phyloP scores from a whole-genome alignment of 148 eudicot genomes.

The Rhododendron molle region DNA sequence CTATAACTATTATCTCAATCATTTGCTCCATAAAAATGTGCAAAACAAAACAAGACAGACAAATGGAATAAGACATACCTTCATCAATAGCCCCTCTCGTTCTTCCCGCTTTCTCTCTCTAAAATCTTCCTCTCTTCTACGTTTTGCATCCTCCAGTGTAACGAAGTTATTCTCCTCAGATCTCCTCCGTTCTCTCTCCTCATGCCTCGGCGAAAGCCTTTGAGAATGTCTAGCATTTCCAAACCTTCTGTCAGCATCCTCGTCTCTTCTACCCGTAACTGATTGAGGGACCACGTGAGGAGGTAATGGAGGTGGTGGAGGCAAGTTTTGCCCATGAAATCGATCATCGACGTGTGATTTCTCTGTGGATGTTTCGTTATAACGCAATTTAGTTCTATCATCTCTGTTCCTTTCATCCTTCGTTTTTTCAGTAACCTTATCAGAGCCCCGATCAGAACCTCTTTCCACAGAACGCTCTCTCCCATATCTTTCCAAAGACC shows the following conservation, averaged over 20 bases:
- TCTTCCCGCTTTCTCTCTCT: slow-evolving; percentile 95
- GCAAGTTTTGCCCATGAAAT: slow-evolving; percentile 76
- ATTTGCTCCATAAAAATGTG: not conserved
- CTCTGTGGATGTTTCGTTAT: slow-evolving; percentile 54
- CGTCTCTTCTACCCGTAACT: slow-evolving; percentile 73
- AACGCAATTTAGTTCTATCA: slow-evolving; percentile 66
- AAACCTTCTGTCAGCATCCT: slow-evolving; percentile 82
- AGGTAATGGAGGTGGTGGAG: slow-evolving; percentile 97
- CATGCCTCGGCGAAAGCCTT: slow-evolving; percentile 92
- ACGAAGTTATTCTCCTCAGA: slow-evolving; percentile 71
- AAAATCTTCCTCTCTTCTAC: slow-evolving; percentile 90
- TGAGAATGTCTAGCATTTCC: slow-evolving; percentile 69
- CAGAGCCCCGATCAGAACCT: slow-evolving; percentile 66
- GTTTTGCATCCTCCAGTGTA: slow-evolving; percentile 68
- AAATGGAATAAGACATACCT: slow-evolving; percentile 41
- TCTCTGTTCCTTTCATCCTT: slow-evolving; percentile 87
- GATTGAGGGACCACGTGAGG: slow-evolving; percentile 90
- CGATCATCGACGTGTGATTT: slow-evolving; percentile 72
- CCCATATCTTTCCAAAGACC: slow-evolving; percentile 81
- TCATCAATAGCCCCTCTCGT: slow-evolving; percentile 46
- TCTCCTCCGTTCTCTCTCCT: slow-evolving; percentile 87
- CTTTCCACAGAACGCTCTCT: slow-evolving; percentile 87
- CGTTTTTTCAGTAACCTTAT: slow-evolving; percentile 48
- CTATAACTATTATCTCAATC: not conserved
- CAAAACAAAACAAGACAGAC: not conserved